Conservation (phyloP, 2,329 filamentous ascomycete species). For the Calcarisporium arbuscula region DNA sequence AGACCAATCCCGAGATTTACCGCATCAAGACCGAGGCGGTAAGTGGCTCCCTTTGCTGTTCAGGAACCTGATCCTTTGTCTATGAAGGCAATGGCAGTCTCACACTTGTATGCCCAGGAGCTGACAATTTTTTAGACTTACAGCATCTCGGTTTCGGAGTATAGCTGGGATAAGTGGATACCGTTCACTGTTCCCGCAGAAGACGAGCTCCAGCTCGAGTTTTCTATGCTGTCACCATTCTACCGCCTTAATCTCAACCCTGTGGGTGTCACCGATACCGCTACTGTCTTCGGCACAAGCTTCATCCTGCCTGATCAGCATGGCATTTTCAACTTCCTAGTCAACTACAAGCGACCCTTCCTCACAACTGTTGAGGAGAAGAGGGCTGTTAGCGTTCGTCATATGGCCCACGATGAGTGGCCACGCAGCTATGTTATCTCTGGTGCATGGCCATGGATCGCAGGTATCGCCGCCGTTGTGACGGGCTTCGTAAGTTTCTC, state of each 20-base stretch:
- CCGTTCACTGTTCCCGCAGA: conserved; percentile 64
- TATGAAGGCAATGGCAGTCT: too few relatives aligned
- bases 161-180: conserved; percentile 63
- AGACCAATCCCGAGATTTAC: conserved; percentile 81
- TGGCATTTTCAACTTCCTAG: conserved; percentile 96
- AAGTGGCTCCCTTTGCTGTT: conserved; percentile 36
- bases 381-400: conserved; percentile 85
- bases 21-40: conserved; percentile 95
- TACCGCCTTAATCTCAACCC: conserved; percentile 72
- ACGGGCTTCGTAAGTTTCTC: conserved; percentile 81
- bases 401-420: conserved; percentile 97
- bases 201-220: conserved; percentile 87
- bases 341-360: conserved; percentile 97
- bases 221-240: conserved; percentile 98
- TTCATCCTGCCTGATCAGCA: conserved; percentile 94
- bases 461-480: conserved; percentile 78
- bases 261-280: conserved; percentile 52
- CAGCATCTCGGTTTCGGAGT: conserved; percentile 84
- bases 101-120: too few relatives aligned
- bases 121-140: conserved; percentile 55
- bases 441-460: conserved; percentile 91
- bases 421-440: conserved; percentile 84
- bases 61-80: too few relatives aligned
- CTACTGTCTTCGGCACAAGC: conserved; percentile 64
- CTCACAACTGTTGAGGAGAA: conserved; percentile 87